These are phyloP conservation scores for Rheum nobile DNA, from an alignment of 148 eudicot genomes.

Conservation along the genomic window DNA sequence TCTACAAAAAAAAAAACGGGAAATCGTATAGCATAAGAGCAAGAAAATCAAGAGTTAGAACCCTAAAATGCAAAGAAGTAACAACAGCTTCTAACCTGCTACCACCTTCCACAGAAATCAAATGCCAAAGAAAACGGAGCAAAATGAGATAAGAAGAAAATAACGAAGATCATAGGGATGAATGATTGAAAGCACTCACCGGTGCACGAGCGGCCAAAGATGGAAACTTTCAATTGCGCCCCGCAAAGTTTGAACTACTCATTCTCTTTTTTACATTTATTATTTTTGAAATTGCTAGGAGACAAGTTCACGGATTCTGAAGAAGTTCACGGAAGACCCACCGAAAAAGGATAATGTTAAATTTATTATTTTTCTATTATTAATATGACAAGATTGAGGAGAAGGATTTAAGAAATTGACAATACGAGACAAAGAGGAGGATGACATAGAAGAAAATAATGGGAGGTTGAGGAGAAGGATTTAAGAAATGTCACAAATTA, in stretches of 20 bases:
- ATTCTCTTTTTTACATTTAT: background rate
- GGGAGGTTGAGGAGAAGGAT: too few species aligned
- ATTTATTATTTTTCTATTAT: background rate
- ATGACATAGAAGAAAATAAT: too few species aligned
- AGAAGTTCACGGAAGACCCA: background rate
- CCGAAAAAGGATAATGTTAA: background rate
- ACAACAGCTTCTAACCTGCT: background rate
- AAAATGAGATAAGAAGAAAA: background rate
- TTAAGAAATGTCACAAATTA: too few species aligned
- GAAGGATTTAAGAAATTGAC: too few species aligned
- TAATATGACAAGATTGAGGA: too few species aligned
- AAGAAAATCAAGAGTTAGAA: background rate
- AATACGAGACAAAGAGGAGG: too few species aligned
- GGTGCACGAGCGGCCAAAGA: background rate
- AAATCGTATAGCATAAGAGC: background rate
- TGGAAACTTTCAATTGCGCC: background rate
- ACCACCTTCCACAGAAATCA: background rate
- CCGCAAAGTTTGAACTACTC: background rate
- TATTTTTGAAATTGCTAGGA: background rate
- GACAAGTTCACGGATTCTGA: conserved; percentile 3
- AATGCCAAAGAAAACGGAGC: background rate
- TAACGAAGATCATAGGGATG: background rate
- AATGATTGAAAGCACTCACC: conserved; percentile 2
- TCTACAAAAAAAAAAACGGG: background rate
- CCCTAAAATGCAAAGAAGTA: background rate